Base-by-base conservation (phyloP, 805 yeast genomes). In the Spathaspora girioi region DNA sequence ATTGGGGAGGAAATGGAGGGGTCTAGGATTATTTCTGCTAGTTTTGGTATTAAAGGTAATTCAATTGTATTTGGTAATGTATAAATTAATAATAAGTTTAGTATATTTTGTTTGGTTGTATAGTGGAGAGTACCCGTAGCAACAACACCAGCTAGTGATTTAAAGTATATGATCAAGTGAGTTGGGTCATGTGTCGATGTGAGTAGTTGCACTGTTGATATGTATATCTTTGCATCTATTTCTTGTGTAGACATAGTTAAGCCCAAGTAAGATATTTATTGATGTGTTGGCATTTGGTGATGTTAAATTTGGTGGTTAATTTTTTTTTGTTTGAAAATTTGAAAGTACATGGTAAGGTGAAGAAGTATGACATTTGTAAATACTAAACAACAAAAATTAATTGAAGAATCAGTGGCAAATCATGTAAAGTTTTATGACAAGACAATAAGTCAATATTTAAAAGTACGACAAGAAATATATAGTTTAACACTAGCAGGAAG, bases 351-450 rank as follows among this genome's bases (percentile, higher is more conserved):
- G 26, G 3, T 23, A 4, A 23, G 26, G 26, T 23, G 3, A 23
- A 23, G 11, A 10, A 29, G 11, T 27, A 66, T 66, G 71, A 62
- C 70, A n/a, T 58, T 66, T 43, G 57, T 62, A 15, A 64, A 65
- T 14, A 58, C 56, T 38, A 66, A 61, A 48, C 75, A 71, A 50
- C 74, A 67, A 53, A 63, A 58, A 27, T 54, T 70, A 46, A 65
- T 71, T 2, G 74, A 70, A 27, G 65, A 61, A 41, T 56, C 71
- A 2, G 62, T 70, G 9, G 20, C 58, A 7, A 65, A 62, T 47
- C 64, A 61, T 52, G 63, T 72, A 38, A 58, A 60, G 46, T 65
- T 62, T 45, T 63, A 68, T 53, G 78, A 74, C 49, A 68, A 66
- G 48, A 50, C 62, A 10, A 62, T 71, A 1, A 44, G 57, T 7